Percentiles rank a stretch among this genome's conserved stretches.
phyloP scores from a whole-genome alignment of 208 protist species.

The Acanthamoeba castellanii region DNA sequence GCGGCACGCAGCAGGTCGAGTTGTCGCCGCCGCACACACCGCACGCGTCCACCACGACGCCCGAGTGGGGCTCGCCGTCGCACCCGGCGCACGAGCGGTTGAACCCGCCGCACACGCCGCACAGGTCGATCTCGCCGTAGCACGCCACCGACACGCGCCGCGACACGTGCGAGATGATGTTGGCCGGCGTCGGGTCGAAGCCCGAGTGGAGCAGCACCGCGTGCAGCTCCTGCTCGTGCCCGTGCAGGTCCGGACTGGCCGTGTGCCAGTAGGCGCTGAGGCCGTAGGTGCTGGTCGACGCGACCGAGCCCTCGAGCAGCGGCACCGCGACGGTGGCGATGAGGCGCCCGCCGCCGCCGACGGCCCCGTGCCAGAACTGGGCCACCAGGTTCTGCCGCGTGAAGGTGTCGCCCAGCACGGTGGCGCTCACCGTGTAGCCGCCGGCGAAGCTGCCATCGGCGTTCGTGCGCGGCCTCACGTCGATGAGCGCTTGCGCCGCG shows the following conservation, averaged over 20 bases:
- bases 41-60: background rate
- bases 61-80: conserved; percentile 4
- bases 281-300: background rate
- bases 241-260: background rate
- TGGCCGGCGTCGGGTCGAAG: background rate
- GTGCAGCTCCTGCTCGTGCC: background rate
- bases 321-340: background rate
- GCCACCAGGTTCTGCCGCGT: background rate
- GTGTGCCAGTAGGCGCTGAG: conserved; percentile 9
- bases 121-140: conserved; percentile 24
- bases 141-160: background rate
- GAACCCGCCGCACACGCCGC: conserved; percentile 37
- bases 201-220: background rate
- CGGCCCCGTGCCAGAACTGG: background rate
- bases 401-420: conserved; percentile 31
- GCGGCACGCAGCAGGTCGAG: background rate
- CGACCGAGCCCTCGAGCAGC: background rate
- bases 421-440: background rate
- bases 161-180: background rate
- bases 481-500: background rate
- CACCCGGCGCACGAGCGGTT: background rate
- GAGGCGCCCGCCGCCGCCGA: background rate
- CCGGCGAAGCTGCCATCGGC: background rate
- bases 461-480: background rate
- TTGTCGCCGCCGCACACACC: conserved; percentile 34